These are phyloP conservation scores for Nephelium lappaceum DNA, from an alignment of 345 rosid species.

Conservation along the genomic window DNA sequence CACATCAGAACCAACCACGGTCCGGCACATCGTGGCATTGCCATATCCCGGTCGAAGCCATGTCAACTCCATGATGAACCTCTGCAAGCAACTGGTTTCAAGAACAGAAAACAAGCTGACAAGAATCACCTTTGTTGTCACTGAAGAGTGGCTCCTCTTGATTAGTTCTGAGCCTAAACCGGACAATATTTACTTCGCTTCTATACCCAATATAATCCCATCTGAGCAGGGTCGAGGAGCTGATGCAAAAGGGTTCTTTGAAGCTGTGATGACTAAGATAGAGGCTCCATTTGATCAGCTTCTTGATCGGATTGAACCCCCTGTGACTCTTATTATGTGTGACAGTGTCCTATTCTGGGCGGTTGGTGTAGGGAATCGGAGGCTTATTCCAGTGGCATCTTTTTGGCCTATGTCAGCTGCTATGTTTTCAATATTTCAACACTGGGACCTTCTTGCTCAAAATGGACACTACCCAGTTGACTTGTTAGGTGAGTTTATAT, in stretches of 20 bases:
- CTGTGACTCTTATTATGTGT: conserved; percentile 6
- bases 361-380: conserved; percentile 21
- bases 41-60: conserved; percentile 24
- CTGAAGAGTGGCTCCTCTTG: conserved; percentile 21
- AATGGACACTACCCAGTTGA: conserved; percentile 25
- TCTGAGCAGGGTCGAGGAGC: conserved; percentile 20
- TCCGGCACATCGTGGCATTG: conserved; percentile 19
- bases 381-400: conserved; percentile 31
- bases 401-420: conserved; percentile 23
- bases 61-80: conserved; percentile 22
- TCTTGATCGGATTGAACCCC: conserved; percentile 17
- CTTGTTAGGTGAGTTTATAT: background rate
- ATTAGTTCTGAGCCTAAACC: background rate
- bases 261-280: conserved; percentile 27
- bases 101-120: background rate
- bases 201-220: conserved; percentile 34
- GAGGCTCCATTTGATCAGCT: conserved; percentile 27
- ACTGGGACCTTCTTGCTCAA: conserved; percentile 18
- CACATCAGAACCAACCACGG: background rate
- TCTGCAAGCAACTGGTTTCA: conserved; percentile 10
- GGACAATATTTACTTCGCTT: conserved; percentile 4
- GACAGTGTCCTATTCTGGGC: conserved; percentile 19
- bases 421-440: conserved; percentile 21
- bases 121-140: conserved; percentile 11
- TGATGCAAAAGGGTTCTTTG: conserved; percentile 18